phyloP scores from a whole-genome alignment of 345 rosid genomes.

The Euphorbia peplus region DNA sequence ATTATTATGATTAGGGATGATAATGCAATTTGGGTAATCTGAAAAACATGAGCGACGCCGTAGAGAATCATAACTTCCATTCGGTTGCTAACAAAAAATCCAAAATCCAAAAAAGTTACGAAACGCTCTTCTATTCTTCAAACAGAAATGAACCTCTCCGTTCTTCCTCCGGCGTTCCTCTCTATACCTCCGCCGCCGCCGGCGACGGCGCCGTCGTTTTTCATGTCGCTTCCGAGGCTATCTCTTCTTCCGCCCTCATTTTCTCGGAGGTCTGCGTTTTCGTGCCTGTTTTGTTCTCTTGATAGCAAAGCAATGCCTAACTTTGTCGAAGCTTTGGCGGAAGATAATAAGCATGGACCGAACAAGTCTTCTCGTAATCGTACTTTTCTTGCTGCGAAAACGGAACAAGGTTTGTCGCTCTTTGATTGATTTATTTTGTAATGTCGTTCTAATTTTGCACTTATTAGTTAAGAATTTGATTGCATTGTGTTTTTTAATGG shows the following conservation, averaged over 20 bases:
- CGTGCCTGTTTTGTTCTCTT: constrained; percentile 28
- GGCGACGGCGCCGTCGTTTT: constrained; percentile 4
- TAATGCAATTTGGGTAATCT: not conserved
- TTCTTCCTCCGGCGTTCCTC: constrained; percentile 2
- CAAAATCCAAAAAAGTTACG: not conserved
- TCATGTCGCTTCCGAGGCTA: not conserved
- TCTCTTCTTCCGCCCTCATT: constrained; percentile 22
- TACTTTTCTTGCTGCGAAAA: constrained; percentile 64
- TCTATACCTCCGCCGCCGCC: not conserved
- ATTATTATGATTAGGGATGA: no score
- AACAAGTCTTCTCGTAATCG: constrained; percentile 46
- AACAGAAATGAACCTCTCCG: constrained; percentile 6
- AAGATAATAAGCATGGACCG: constrained; percentile 11
- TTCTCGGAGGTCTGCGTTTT: constrained; percentile 28
- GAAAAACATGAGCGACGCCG: not conserved
- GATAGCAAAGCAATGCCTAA: constrained; percentile 58
- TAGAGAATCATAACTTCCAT: not conserved
- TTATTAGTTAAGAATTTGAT: no score
- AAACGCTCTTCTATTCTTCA: not conserved
- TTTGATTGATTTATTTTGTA: constrained; percentile 1
- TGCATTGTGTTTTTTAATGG: no score
- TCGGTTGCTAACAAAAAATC: not conserved
- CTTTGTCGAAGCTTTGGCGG: constrained; percentile 44
- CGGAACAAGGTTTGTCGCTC: constrained; percentile 56
- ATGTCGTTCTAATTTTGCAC: no score